A percentile compares a stretch with the other conserved stretches of the same genome.
Conservation (phyloP, 139 green algal genomes). For the Chlorella vulgaris region DNA sequence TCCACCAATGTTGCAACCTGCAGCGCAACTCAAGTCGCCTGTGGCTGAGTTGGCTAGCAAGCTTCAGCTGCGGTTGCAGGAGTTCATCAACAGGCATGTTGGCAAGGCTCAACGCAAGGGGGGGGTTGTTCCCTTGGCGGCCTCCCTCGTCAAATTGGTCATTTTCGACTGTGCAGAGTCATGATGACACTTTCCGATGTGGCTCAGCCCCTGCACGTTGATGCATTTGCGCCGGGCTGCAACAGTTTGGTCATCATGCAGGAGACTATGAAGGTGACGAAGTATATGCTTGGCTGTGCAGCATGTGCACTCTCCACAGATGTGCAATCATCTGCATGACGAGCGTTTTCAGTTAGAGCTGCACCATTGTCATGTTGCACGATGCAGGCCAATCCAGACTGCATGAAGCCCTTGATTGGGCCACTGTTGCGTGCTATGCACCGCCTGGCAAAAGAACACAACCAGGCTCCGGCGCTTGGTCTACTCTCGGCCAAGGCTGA, state of each 20-base stretch:
- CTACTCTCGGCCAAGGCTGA: constrained; percentile 41
- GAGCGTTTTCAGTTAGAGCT: background rate
- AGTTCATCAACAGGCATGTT: constrained; percentile 31
- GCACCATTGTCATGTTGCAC: background rate
- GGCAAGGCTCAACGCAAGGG: background rate
- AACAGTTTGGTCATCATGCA: constrained; percentile 43
- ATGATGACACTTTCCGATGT: background rate
- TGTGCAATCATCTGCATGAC: background rate
- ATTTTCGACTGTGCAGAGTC: constrained; percentile 15
- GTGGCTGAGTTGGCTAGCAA: constrained; percentile 13
- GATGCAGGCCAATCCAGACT: constrained; percentile 40
- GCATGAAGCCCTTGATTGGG: constrained; percentile 55
- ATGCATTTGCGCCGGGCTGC: constrained; percentile 19
- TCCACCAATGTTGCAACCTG: background rate
- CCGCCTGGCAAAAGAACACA: constrained; percentile 60
- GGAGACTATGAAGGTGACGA: constrained; percentile 9
- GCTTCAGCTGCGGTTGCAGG: constrained; percentile 17
- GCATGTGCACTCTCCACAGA: background rate
- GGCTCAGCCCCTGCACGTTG: background rate
- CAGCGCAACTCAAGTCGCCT: background rate
- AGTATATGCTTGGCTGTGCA: background rate
- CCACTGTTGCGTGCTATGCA: constrained; percentile 72
- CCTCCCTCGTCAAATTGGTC: too few relatives aligned
- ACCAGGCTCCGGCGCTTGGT: constrained; percentile 36
- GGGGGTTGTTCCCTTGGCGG: too few relatives aligned